Evolutionary conservation across 2,329 filamentous ascomycete genomes (phyloP), one percentile per base, ranked within the genome.

Genomic region (Phymatotrichopsis omnivora): DNA sequence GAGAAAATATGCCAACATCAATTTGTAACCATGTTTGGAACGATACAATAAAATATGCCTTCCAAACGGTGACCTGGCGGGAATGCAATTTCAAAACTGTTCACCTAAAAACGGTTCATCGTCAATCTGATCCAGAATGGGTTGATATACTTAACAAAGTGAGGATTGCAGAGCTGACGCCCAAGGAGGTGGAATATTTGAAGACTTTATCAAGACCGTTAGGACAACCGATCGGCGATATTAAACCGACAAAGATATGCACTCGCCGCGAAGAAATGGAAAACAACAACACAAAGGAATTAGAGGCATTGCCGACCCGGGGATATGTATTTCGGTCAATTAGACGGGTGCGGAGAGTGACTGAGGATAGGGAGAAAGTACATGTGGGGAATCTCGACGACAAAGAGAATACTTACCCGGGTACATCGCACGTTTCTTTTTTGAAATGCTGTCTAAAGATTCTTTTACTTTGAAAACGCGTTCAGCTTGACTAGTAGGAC

Each of bases 41-140:
- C 28, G 37, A 47, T 17, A 59, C 59, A 10, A 71, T 78, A 10
- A 76, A 76, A 52, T 80, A 74, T 73, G 75, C 75, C 0, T 80
- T 80, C 54, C 62, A 65, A n/a, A 75, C 72, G 50, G 45, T 60
- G 1, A 68, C 68, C 0, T 80, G 76, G 76, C 45, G 62, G 10
- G 62, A 70, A 33, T 73, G 72, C 51, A 53, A 69, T 2, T 78
- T 80, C 55, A 58, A 58, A 2, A 65, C 74, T 47, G 62, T 76
- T 2, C 66, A 74, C 5, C 64, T 80, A 0, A 68, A 62, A 1
- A 64, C 68, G 3, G 72, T 79, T 3, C 73, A 77, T 55, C 68
- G 76, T 2, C 75, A 80, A 48, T 68, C 57, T 5, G 75, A 79
- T 46, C 49, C 58, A 24, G 56, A 56, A 0, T 78, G 78, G 54